phyloP scores from a whole-genome alignment of 2,329 filamentous ascomycete genomes.

The Fusarium sambucinum region DNA sequence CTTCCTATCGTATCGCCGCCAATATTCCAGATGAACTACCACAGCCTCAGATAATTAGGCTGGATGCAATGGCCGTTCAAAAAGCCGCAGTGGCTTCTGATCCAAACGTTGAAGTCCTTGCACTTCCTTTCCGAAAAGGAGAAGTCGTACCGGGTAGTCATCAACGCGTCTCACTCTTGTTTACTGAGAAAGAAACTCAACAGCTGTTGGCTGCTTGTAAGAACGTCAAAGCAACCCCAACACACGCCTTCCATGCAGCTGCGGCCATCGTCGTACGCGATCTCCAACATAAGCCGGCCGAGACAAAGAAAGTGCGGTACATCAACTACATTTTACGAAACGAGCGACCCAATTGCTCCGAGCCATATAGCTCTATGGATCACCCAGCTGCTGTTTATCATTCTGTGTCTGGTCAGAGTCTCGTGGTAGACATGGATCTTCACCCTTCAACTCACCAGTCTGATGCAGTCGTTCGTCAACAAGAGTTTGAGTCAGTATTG shows the following conservation, averaged over 20 bases:
- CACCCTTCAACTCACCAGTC: accelerated
- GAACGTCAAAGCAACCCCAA: slow-evolving; percentile 42
- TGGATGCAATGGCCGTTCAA: neutral
- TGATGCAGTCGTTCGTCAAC: neutral
- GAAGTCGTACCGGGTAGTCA: slow-evolving; percentile 38
- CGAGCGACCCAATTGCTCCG: slow-evolving; percentile 44
- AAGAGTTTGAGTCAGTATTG: slow-evolving; percentile 46
- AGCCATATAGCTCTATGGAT: slow-evolving; percentile 39
- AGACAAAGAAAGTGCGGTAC: slow-evolving; percentile 41
- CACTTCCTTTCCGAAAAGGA: slow-evolving; percentile 41
- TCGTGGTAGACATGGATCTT: slow-evolving; percentile 47
- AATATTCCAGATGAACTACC: accelerated
- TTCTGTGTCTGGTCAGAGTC: slow-evolving; percentile 46
- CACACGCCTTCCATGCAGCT: slow-evolving; percentile 52
- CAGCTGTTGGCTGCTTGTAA: slow-evolving; percentile 41
- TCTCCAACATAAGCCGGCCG: slow-evolving; percentile 17
- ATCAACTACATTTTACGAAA: slow-evolving; percentile 52
- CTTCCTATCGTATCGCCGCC: slow-evolving; percentile 22
- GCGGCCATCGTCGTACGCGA: slow-evolving; percentile 49
- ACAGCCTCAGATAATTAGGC: neutral
- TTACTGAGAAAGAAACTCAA: slow-evolving; percentile 34
- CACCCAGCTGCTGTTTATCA: slow-evolving; percentile 51
- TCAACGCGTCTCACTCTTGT: slow-evolving; percentile 42
- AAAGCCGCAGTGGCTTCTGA: slow-evolving; percentile 14
- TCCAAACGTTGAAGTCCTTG: neutral